These are phyloP conservation scores for Lachnellula arida DNA, from an alignment of 2,329 filamentous ascomycete genomes.

Conservation along the genomic window DNA sequence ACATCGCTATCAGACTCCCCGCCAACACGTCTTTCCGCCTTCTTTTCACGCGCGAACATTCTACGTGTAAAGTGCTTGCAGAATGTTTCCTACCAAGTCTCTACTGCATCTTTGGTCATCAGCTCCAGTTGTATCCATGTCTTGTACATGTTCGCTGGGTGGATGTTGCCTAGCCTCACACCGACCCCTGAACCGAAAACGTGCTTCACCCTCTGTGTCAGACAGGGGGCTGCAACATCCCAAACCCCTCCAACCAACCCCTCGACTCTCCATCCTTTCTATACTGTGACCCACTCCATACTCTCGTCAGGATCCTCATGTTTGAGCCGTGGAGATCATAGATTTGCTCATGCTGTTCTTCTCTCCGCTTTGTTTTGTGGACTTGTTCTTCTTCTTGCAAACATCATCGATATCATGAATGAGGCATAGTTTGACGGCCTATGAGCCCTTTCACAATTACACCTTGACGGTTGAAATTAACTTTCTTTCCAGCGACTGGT, in stretches of 20 bases:
- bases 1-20: background rate
- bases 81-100: background rate
- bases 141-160: background rate
- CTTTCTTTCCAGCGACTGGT: slow-evolving; percentile 23
- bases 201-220: slow-evolving; percentile 14
- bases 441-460: slow-evolving; percentile 19
- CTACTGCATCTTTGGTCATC: too few relatives aligned
- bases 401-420: slow-evolving; percentile 20
- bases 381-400: slow-evolving; percentile 17
- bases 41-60: background rate
- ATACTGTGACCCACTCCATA: slow-evolving; percentile 16
- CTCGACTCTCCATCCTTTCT: slow-evolving; percentile 10
- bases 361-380: slow-evolving; percentile 4
- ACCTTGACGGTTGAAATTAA: slow-evolving; percentile 25
- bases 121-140: too few relatives aligned
- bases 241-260: slow-evolving; percentile 7
- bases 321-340: slow-evolving; percentile 25
- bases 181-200: background rate
- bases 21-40: background rate
- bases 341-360: slow-evolving; percentile 16
- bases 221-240: slow-evolving; percentile 13
- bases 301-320: slow-evolving; percentile 19
- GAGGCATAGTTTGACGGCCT: slow-evolving; percentile 25
- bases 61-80: background rate
- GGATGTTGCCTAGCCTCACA: background rate